Percentiles rank a stretch among this genome's conserved stretches.
These are phyloP conservation scores for Draba incana DNA, from an alignment of 345 rosid species.

Conservation along the genomic window DNA sequence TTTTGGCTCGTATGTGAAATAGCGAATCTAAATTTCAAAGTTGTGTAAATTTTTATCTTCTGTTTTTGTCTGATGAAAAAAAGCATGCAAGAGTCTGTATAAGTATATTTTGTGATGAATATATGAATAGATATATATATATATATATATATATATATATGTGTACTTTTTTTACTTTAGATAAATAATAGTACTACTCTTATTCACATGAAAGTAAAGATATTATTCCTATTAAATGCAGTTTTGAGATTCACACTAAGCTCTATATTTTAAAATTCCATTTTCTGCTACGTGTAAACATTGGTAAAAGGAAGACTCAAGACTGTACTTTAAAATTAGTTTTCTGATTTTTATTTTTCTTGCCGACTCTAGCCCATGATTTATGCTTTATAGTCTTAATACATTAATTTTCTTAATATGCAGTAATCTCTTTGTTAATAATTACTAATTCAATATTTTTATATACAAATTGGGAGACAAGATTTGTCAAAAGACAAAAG, in stretches of 20 bases:
- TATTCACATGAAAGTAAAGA: background rate
- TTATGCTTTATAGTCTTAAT: too few relatives aligned
- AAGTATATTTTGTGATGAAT: conserved; percentile 11
- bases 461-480: conserved; percentile 16
- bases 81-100: conserved; percentile 6
- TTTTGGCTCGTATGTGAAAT: conserved; percentile 31
- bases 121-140: too few relatives aligned
- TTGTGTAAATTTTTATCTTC: conserved; percentile 17
- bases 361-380: background rate
- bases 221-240: conserved; percentile 22
- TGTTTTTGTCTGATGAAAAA: conserved; percentile 14
- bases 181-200: too few relatives aligned
- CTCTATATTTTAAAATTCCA: conserved; percentile 1
- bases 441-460: too few relatives aligned
- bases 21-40: conserved; percentile 20
- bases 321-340: conserved; percentile 4
- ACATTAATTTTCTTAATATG: too few relatives aligned
- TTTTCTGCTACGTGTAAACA: conserved; percentile 21
- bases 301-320: conserved; percentile 15
- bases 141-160: background rate
- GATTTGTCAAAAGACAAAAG: conserved; percentile 32
- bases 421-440: too few relatives aligned
- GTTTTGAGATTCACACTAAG: conserved; percentile 17
- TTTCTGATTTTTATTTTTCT: background rate
- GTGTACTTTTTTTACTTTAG: background rate